Base-by-base conservation (phyloP, 2,329 filamentous ascomycete genomes). In the Penicillium thymicola region DNA sequence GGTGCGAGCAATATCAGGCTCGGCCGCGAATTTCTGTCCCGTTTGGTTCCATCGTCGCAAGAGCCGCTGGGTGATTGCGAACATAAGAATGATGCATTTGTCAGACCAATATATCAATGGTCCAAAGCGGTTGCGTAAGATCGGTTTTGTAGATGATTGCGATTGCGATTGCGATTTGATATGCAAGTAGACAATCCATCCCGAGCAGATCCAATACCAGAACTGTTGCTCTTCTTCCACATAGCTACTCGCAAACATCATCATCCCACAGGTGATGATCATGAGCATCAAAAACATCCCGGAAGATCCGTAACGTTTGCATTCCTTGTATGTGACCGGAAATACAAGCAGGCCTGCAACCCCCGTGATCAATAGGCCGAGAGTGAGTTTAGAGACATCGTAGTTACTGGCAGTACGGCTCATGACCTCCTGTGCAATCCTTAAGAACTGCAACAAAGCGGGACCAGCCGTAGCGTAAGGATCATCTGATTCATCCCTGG, bases 231-330 rank as follows among this genome's bases (percentile, higher is more conserved):
- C 94, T 75, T 99, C 94, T 74, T 99, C 94, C 2, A 99, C 91
- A 72, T 94, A 99, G 69, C 92, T 97, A 71, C 90, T 96, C 10
- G 92, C 93, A 75, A 97, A 97, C 92, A 97, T 97, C 85, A 97
- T 95, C 37, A 85, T 72, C 1, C 87, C 86, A 69, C 97, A 96
- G 0, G 82, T 73, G 0, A 86, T 46, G 0, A 82, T 82, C 30
- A 86, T 77, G 2, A 81, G 60, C 4, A 77, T 62, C 49, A 89
- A 77, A 4, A 76, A 74, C 4, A 67, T 23, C 3, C 67, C 65
- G 18, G 71, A 57, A 32, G 63, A 57, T 63, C 18, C 70, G 62
- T 54, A 71, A 47, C 53, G 65, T 23, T 48, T 54, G 72, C 72
- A 34, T 32, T 65, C 54, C 65, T 63, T 37, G 75, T 68, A 48